Evolutionary conservation across 441 rosid genomes (phyloP).

Genomic region (Euphorbia schlechtendalii): DNA sequence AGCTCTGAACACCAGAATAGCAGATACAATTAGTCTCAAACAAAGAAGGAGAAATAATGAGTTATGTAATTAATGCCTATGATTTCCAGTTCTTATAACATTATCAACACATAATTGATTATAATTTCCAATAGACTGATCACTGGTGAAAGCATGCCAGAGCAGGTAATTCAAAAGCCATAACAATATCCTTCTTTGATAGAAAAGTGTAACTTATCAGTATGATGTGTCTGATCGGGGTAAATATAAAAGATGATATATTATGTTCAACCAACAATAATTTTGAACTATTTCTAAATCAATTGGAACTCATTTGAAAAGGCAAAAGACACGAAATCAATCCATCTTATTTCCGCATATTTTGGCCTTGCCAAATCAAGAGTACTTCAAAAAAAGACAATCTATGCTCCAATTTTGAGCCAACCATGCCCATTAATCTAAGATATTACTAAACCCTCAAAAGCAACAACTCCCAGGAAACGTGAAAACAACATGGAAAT

Average conservation of each 20-base stretch:
- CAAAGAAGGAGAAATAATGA: background rate
- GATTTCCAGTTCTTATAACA: background rate
- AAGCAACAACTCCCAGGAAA: no score
- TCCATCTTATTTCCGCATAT: no score
- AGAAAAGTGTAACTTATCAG: background rate
- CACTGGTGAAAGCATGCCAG: background rate
- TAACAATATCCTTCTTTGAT: background rate
- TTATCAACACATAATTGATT: no score
- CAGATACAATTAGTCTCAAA: background rate
- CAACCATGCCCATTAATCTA: no score
- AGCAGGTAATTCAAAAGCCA: no score
- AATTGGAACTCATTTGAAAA: background rate
- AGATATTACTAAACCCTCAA: background rate
- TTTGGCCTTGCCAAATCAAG: background rate
- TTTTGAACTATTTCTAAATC: background rate
- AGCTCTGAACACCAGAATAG: slow-evolving; percentile 41
- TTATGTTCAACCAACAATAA: background rate
- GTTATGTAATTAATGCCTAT: background rate
- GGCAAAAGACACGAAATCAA: background rate
- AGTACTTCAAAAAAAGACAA: background rate
- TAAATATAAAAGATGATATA: background rate
- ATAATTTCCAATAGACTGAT: slow-evolving; percentile 1
- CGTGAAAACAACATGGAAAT: no score
- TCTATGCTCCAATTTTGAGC: background rate
- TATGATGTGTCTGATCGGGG: no score